Evolutionary conservation across 2,329 filamentous ascomycete genomes (phyloP), one percentile per base, ranked within the genome.

Genomic region (Aureobasidium sp.): DNA sequence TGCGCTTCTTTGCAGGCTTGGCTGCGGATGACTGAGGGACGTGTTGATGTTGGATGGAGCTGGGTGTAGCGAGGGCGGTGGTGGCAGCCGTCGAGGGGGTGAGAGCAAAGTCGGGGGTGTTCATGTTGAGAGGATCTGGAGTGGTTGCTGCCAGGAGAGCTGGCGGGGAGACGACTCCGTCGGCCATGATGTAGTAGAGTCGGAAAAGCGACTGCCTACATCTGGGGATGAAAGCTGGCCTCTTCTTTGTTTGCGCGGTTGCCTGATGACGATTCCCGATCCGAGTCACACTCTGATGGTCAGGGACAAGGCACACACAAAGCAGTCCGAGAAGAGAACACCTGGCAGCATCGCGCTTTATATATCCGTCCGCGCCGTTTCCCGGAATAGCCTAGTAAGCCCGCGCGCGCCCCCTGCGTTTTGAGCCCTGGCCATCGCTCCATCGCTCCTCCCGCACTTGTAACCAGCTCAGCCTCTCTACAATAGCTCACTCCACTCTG

Each of bases 1-100:
- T 99, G 70, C 94, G 83, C 85, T 97, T 97, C 85, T 97, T 97
- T 39, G 82, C 78, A 0, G 83, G 81, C 79, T 90, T 94, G 40
- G 62, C 49, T 22, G 62, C 62, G 11, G 59, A 61, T 8, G 54
- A 62, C 31, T 61, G 60, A 22, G 60, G 60, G 8, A 61, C 14
- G 15, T 50, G 60, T 27, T 33, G 31, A 2, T 33, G 31, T 33
- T 54, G 60, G 9, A 42, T 14, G n/a, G 48, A 47, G 31, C 27
- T 37, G 42, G 62, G 57, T 37, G 42, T 48, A 9, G 54, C 45
- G 12, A 44, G 47, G 39, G 40, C 24, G 9, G 40, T 45, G n/a
- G 62, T 45, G 33, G 42, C 22, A 3, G 31, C 45, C 27, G 61
- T 50, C n/a, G 61, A 52, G 7, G 53, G 44, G 5, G 53, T 58